A percentile compares a stretch with the other conserved stretches of the same genome.
Conservation (phyloP, 495 filamentous ascomycete species). For the Penicillium coffeae region DNA sequence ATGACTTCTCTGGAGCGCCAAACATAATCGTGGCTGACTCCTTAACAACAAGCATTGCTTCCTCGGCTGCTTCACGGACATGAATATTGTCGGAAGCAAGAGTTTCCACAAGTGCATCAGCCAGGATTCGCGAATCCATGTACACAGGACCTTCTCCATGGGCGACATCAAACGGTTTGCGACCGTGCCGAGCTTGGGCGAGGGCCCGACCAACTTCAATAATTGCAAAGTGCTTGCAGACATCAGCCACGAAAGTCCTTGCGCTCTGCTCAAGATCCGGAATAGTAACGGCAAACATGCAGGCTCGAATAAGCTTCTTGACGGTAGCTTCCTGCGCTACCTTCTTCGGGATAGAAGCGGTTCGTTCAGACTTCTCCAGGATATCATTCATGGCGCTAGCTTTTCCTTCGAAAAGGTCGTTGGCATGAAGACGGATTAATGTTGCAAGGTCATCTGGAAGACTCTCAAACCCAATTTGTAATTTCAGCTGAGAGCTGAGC, state of each 20-base stretch:
- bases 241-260: constrained; percentile 65
- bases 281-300: constrained; percentile 80
- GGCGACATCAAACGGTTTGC: constrained; percentile 73
- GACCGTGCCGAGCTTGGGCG: constrained; percentile 65
- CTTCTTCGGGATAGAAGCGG: constrained; percentile 81
- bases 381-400: constrained; percentile 58
- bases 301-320: constrained; percentile 82
- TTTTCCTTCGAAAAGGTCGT: constrained; percentile 72
- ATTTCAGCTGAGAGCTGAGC: constrained; percentile 80
- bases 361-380: constrained; percentile 64
- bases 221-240: constrained; percentile 85
- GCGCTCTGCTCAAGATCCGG: constrained; percentile 74
- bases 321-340: constrained; percentile 73
- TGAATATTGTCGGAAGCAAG: constrained; percentile 75
- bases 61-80: constrained; percentile 80
- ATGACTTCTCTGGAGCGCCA: constrained; percentile 63
- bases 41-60: constrained; percentile 69
- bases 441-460: constrained; percentile 85
- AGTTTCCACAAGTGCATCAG: constrained; percentile 82
- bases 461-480: constrained; percentile 81
- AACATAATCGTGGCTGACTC: constrained; percentile 78
- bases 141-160: constrained; percentile 82
- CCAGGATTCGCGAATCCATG: constrained; percentile 79
- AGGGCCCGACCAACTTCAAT: constrained; percentile 84
- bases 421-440: constrained; percentile 80